Percentiles rank a stretch among this genome's conserved stretches.
These are phyloP conservation scores for Funneliformis caledonium DNA, from an alignment of 371 early-diverging fungal genomes.

Conservation along the genomic window DNA sequence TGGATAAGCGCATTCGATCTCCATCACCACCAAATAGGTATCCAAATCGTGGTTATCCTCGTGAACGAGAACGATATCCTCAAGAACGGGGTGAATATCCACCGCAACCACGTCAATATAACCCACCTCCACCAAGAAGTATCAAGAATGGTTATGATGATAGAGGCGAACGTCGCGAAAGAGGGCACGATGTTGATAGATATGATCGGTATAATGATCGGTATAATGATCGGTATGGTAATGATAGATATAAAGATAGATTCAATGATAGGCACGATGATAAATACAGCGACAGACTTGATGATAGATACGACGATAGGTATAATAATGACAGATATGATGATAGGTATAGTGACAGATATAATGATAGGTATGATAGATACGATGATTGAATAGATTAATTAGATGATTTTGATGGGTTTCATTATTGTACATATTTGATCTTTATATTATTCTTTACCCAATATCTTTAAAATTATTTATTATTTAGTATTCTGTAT, in stretches of 20 bases:
- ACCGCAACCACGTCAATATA: neutral
- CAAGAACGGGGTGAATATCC: conserved; percentile 11
- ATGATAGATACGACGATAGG: neutral
- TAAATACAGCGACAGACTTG: neutral
- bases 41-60: neutral
- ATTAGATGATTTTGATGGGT: neutral
- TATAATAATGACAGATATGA: neutral
- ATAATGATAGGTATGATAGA: neutral
- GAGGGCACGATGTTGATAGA: neutral
- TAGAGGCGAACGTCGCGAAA: neutral
- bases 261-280: neutral
- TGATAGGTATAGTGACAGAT: neutral
- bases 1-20: neutral
- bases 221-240: neutral
- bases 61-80: neutral
- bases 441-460: no score
- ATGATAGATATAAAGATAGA: neutral
- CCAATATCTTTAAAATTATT: no score
- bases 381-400: neutral
- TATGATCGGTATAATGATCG: conserved; percentile 6
- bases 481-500: no score
- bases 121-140: neutral
- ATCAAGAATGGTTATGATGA: neutral
- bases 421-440: no score
- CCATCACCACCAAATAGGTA: neutral